Base-by-base conservation (phyloP, 2,329 filamentous ascomycete genomes). In the Monascus ruber region DNA sequence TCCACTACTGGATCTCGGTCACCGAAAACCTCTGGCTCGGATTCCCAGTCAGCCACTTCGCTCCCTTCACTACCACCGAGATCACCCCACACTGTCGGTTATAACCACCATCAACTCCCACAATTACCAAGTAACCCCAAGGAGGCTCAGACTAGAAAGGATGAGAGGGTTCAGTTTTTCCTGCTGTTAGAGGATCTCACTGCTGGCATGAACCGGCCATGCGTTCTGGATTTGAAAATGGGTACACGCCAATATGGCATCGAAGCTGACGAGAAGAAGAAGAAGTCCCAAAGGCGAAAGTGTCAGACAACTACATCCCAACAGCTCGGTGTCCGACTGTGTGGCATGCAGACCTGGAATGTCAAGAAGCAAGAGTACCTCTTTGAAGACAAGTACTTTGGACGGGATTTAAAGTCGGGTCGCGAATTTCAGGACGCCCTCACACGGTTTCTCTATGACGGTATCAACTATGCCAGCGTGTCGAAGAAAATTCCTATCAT, bases 341-440 rank as follows among this genome's bases (percentile, higher is more conserved):
- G 91, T 56, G 91, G 91, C 4, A 81, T 98, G 66, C 91, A 98
- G 59, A 86, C 94, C 1, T 98, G 89, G 86, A 89, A 96, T 55
- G 81, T 79, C 24, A 79, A 80, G 47, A 81, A 79, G 29, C 79
- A 93, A 54, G 79, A 77, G 35, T 95, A 94, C 56, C 72, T 88
- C n/a, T 98, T 96, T 56, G 84, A 94, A 58, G 91, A 98, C 72
- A 98, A 98, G 63, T 98, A 98, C 62, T 94, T 86, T 57, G 91
- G 91, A 1, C 82, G 91, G 39, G 79, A 85, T 50, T 69, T 98
- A 28, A 88, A 88, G 60, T 86, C 83, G 2, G 91, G 91, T 2
- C 71, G 74, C 3, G 85, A 96, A 56, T 96, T 98, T 53, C 85
- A 94, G 55, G 78, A 83, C 42, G 88, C 88, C 0, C 70, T 98